Percentiles rank a stretch among this genome's conserved stretches.
These are phyloP conservation scores for Hevea brasiliensis DNA, from an alignment of 345 rosid species.

Conservation along the genomic window DNA sequence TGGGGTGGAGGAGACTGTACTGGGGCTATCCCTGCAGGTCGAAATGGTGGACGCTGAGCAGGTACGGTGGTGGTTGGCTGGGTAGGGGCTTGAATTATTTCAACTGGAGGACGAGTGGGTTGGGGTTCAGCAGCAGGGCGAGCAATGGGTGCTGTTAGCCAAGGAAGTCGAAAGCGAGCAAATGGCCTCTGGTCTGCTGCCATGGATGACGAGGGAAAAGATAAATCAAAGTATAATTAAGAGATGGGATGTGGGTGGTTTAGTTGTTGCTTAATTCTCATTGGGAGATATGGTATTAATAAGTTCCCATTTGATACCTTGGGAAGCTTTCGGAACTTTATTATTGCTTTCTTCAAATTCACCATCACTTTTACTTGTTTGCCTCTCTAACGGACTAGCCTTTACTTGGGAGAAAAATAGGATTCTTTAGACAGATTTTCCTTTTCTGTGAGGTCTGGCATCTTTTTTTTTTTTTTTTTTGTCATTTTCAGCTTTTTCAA, in stretches of 20 bases:
- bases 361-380: conserved; percentile 23
- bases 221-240: background rate
- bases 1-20: conserved; percentile 22
- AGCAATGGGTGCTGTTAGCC: conserved; percentile 40
- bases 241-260: background rate
- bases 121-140: conserved; percentile 28
- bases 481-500: background rate
- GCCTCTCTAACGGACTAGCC: conserved; percentile 23
- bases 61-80: conserved; percentile 11
- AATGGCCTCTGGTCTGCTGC: conserved; percentile 42
- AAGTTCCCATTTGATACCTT: conserved; percentile 37
- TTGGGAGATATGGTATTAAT: conserved; percentile 15
- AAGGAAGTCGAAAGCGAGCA: conserved; percentile 55
- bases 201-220: conserved; percentile 26
- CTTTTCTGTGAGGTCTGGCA: conserved; percentile 43
- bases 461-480: conserved; percentile 13
- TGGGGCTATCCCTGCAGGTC: conserved; percentile 43
- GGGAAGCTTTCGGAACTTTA: conserved; percentile 25
- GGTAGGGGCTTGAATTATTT: conserved; percentile 32
- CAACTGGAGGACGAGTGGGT: conserved; percentile 22
- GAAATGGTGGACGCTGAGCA: conserved; percentile 45
- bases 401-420: conserved; percentile 4
- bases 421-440: conserved; percentile 18
- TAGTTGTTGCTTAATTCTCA: background rate
- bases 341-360: conserved; percentile 9